phyloP scores from a whole-genome alignment of 2,329 filamentous ascomycete species.

The Neopestalotiopsis sp. region DNA sequence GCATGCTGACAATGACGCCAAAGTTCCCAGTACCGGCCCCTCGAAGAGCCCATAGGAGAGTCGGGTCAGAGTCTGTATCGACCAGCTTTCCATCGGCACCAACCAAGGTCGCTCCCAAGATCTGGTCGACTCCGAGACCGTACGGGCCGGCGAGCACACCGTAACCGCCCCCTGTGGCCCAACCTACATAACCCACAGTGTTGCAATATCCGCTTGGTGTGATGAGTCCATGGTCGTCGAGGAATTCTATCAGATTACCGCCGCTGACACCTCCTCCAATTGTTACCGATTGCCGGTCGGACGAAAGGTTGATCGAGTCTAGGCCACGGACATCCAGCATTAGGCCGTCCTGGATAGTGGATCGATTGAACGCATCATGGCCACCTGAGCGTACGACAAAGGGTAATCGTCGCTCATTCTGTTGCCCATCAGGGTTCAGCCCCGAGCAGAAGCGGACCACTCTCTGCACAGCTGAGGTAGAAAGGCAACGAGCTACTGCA shows the following conservation, averaged over 20 bases:
- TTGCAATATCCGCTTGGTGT: neutral
- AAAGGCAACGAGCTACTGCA: neutral
- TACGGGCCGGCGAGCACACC: conserved; percentile 45
- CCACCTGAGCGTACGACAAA: conserved; percentile 1
- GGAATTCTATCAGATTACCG: neutral
- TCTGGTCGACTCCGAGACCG: conserved; percentile 52
- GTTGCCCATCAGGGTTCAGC: neutral
- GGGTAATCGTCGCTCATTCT: neutral
- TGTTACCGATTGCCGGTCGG: conserved; percentile 1
- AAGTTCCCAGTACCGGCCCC: conserved; percentile 38
- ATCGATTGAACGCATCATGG: neutral
- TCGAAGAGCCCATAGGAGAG: conserved; percentile 37
- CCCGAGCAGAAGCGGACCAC: neutral
- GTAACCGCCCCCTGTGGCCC: conserved; percentile 41
- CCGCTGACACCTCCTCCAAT: neutral
- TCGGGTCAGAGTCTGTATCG: conserved; percentile 33
- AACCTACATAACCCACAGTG: conserved; percentile 42
- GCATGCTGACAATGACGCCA: conserved; percentile 31
- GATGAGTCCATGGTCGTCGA: neutral
- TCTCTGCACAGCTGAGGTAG: neutral
- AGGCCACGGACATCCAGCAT: neutral
- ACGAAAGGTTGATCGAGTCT: neutral
- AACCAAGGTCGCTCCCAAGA: conserved; percentile 39
- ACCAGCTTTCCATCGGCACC: conserved; percentile 33
- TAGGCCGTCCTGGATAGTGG: neutral